Evolutionary conservation across 2,329 filamentous ascomycete species (phyloP).

Genomic region (Incumbomyces lentus): DNA sequence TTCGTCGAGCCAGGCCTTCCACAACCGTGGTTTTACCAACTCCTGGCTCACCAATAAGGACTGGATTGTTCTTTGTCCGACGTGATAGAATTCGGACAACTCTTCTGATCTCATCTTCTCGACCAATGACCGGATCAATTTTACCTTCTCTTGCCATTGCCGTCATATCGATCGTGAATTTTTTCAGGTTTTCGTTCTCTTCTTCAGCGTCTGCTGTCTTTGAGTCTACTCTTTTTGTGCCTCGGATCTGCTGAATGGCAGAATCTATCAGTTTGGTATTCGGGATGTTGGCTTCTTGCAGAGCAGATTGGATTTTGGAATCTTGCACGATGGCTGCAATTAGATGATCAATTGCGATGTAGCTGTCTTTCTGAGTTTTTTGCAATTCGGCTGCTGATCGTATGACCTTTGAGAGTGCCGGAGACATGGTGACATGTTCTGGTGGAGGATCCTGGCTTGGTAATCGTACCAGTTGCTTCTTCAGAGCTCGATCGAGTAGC

Average conservation of each 20-base stretch:
- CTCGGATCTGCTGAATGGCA: slow-evolving; percentile 83
- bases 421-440: slow-evolving; percentile 73
- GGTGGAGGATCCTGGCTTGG: slow-evolving; percentile 93
- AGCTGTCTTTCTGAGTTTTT: slow-evolving; percentile 95
- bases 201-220: slow-evolving; percentile 87
- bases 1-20: slow-evolving; percentile 85
- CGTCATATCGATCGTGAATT: slow-evolving; percentile 99
- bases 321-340: slow-evolving; percentile 81
- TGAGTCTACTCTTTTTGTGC: slow-evolving; percentile 86
- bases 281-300: slow-evolving; percentile 82
- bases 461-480: slow-evolving; percentile 80
- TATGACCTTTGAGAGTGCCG: slow-evolving; percentile 70
- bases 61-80: slow-evolving; percentile 95
- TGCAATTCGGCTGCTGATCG: slow-evolving; percentile 79
- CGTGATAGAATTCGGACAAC: slow-evolving; percentile 90
- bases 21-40: slow-evolving; percentile 98
- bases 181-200: slow-evolving; percentile 90
- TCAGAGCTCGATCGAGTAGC: slow-evolving; percentile 75
- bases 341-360: slow-evolving; percentile 87
- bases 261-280: slow-evolving; percentile 83
- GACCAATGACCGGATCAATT: slow-evolving; percentile 88
- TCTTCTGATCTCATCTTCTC: slow-evolving; percentile 82
- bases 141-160: slow-evolving; percentile 92
- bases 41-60: slow-evolving; percentile 94
- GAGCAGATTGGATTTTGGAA: slow-evolving; percentile 55